These are phyloP conservation scores for Diaporthe caulivora DNA, from an alignment of 2,329 filamentous ascomycete genomes.

Conservation along the genomic window DNA sequence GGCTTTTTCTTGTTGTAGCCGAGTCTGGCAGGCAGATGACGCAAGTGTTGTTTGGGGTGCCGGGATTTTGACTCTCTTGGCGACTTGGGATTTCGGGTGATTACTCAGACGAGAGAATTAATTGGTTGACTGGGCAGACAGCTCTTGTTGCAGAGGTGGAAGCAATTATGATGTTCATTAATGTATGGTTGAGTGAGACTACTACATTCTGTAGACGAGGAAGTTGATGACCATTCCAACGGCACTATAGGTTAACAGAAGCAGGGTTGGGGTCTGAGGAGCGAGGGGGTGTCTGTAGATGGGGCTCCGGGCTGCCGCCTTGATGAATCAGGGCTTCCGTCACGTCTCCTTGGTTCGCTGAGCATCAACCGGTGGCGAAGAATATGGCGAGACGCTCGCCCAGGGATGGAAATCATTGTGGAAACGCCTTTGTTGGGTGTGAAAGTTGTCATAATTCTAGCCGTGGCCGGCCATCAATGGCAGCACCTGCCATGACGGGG, in stretches of 20 bases:
- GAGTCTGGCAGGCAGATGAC: not conserved
- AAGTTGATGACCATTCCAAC: not conserved
- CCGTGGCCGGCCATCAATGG: not conserved
- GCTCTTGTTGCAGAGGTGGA: too few relatives aligned
- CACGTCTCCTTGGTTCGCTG: not conserved
- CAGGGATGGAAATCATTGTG: not conserved
- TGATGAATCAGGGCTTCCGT: not conserved
- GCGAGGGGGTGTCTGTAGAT: too few relatives aligned
- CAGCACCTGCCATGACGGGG: slow-evolving; percentile 7
- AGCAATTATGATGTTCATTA: not conserved
- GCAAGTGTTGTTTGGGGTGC: too few relatives aligned
- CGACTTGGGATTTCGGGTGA: not conserved
- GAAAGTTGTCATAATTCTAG: not conserved
- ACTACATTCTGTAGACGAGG: not conserved
- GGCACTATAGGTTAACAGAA: not conserved
- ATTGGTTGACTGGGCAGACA: not conserved
- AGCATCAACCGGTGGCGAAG: not conserved
- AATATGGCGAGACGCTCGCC: not conserved
- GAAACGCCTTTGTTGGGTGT: not conserved
- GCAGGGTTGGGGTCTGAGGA: slow-evolving; percentile 3
- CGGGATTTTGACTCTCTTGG: not conserved
- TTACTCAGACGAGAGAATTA: not conserved
- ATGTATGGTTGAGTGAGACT: not conserved
- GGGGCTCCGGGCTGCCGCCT: too few relatives aligned
- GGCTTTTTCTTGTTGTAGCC: not conserved